Conservation (phyloP, 164 flowering plant genomes). For the Buxus sempervirens region DNA sequence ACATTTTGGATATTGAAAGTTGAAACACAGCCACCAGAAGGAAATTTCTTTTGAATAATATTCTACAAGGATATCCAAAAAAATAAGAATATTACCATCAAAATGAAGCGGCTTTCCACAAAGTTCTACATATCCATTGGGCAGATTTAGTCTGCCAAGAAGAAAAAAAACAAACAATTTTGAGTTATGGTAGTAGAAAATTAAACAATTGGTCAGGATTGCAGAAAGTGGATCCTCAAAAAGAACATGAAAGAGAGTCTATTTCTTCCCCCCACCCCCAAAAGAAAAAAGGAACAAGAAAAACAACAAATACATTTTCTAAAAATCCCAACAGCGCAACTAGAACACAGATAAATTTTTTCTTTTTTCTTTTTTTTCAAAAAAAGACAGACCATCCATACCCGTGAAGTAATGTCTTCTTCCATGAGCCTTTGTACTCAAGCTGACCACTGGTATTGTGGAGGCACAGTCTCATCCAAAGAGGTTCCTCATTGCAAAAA, state of each 20-base stretch:
- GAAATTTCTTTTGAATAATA: too few species aligned
- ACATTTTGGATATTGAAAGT: background rate
- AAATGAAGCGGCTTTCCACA: conserved; percentile 40
- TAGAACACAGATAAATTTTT: too few species aligned
- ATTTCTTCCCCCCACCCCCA: too few species aligned
- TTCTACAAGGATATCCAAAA: background rate
- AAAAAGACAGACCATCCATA: conserved; percentile 29
- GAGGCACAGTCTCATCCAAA: conserved; percentile 87
- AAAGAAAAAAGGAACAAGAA: too few species aligned
- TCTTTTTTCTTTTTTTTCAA: too few species aligned
- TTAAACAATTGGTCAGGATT: background rate
- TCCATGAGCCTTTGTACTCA: conserved; percentile 88
- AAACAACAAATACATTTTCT: background rate
- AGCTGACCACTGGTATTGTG: conserved; percentile 39
- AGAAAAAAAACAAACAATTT: background rate
- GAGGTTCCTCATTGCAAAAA: conserved; percentile 91
- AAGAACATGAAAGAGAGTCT: too few species aligned
- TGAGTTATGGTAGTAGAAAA: background rate
- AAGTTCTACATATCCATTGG: conserved; percentile 25
- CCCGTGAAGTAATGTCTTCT: conserved; percentile 62
- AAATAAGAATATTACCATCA: conserved; percentile 52
- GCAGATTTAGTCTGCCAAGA: conserved; percentile 41
- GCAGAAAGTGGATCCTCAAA: background rate
- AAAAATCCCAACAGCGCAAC: background rate
- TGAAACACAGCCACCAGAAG: too few species aligned